Evolutionary conservation across 495 filamentous ascomycete species (phyloP), one percentile per base, ranked within the genome.

Genomic region (Penicillium silybi): DNA sequence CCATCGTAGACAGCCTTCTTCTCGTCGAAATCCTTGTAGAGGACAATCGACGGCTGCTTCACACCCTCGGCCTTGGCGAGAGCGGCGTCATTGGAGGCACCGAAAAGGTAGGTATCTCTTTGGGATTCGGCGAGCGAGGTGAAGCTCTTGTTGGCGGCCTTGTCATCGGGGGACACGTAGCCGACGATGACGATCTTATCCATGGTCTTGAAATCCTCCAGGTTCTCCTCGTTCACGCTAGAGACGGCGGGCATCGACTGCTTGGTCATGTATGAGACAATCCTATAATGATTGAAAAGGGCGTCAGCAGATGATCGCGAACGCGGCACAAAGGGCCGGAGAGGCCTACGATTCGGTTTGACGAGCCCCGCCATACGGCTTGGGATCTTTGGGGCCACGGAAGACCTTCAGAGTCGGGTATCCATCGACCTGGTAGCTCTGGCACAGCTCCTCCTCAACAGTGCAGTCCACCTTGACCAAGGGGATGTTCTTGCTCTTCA

Each of bases 381-480:
- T 80, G 63, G 86, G 89, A 2, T 96, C 89, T n/a, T n/a, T n/a
- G n/a, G 75, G 74, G 48, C 93, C 93, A 54, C 93, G 92, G 90
- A 97, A 99, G 69, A 99, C 85, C 84, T 97, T 99, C 58, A 99
- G 79, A 47, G 93, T 99, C 22, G 93, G 93, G 76, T 97, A 99
- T 44, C 93, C 93, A 75, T 96, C 90, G 19, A 99, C 90, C 46
- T 89, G 91, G 59, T 87, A 90, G 54, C 80, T 72, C 71, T 89
- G 83, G 80, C 93, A 99, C 52, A 99, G 85, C 13, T 93, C 90
- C 51, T 86, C 76, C 77, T 99, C 89, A 58, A 83, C 91, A 62
- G 93, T 97, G 78, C 93, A 99, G 74, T 98, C 93, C 58, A 99
- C 79, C 81, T 99, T 97, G 61, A 81, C 91, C 41, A 99, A 69